Evolutionary conservation across 164 flowering plant species (phyloP).

Genomic region (Berberis thunbergii): DNA sequence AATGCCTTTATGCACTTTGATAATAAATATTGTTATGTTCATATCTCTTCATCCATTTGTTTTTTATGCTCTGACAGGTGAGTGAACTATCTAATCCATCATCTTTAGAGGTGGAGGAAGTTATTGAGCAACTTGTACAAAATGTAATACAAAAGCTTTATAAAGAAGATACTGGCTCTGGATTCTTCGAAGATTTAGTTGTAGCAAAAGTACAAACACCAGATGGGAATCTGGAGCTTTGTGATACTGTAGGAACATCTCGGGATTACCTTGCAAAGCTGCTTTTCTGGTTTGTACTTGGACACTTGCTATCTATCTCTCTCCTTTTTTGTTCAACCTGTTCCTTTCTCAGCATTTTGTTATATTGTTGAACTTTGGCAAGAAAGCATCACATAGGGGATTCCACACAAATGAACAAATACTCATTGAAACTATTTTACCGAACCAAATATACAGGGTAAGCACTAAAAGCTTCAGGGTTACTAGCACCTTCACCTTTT

Average conservation of each 20-base stretch:
- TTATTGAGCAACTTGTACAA: constrained; percentile 66
- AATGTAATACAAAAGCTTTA: constrained; percentile 39
- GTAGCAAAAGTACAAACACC: constrained; percentile 12
- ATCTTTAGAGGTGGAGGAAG: constrained; percentile 67
- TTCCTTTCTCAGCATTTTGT: background rate
- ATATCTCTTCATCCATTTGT: background rate
- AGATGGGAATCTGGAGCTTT: constrained; percentile 24
- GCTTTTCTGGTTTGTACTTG: constrained; percentile 66
- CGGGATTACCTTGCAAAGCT: constrained; percentile 84
- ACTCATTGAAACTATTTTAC: too few relatives aligned
- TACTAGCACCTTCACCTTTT: too few relatives aligned
- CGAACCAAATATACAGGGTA: too few relatives aligned
- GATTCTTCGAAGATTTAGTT: constrained; percentile 23
- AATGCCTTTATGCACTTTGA: too few relatives aligned
- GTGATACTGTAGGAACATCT: constrained; percentile 37
- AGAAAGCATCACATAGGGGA: too few relatives aligned
- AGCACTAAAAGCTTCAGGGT: too few relatives aligned
- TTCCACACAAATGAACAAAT: too few relatives aligned
- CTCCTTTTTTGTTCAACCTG: background rate
- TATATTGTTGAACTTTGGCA: background rate
- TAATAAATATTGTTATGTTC: too few relatives aligned
- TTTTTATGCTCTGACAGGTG: constrained; percentile 37
- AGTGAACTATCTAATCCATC: constrained; percentile 67
- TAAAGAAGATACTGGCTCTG: constrained; percentile 31
- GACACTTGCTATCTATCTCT: background rate